phyloP scores from a whole-genome alignment of 179 eudicot genomes.

The Amaranthus tricolor region DNA sequence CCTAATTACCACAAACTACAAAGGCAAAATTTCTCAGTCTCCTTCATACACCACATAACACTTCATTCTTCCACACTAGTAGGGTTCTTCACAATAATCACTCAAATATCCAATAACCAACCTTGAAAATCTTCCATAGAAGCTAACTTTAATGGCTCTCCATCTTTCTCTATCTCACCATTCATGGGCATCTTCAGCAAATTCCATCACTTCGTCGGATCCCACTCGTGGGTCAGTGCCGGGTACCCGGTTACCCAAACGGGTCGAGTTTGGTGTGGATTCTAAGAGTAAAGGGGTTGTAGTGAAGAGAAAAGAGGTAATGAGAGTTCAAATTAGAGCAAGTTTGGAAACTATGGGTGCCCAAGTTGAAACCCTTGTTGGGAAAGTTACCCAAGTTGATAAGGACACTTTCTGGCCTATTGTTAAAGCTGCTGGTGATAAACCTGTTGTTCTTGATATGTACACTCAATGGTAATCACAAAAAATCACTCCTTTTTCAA shows the following conservation, averaged over 20 bases:
- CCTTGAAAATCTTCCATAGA: not conserved
- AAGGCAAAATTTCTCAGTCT: not conserved
- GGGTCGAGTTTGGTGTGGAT: slow-evolving; percentile 1
- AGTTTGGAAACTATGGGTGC: slow-evolving; percentile 46
- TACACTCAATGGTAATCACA: slow-evolving; percentile 47
- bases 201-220: slow-evolving; percentile 30
- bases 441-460: slow-evolving; percentile 63
- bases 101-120: not conserved
- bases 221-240: slow-evolving; percentile 1
- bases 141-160: slow-evolving; percentile 31
- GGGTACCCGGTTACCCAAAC: slow-evolving; percentile 6
- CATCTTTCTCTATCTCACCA: slow-evolving; percentile 31
- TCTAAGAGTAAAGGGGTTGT: slow-evolving; percentile 16
- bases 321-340: slow-evolving; percentile 32
- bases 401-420: slow-evolving; percentile 94
- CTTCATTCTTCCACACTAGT: not conserved
- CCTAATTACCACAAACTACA: slow-evolving; percentile 27
- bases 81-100: not conserved
- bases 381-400: slow-evolving; percentile 77
- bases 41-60: slow-evolving; percentile 15
- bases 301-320: slow-evolving; percentile 20
- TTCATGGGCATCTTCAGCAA: slow-evolving; percentile 27
- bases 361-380: slow-evolving; percentile 39
- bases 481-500: not conserved
- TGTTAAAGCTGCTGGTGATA: slow-evolving; percentile 72